These are phyloP conservation scores for Pulveroboletus sp. DNA, from an alignment of 768 basidiomycete species.

Conservation along the genomic window DNA sequence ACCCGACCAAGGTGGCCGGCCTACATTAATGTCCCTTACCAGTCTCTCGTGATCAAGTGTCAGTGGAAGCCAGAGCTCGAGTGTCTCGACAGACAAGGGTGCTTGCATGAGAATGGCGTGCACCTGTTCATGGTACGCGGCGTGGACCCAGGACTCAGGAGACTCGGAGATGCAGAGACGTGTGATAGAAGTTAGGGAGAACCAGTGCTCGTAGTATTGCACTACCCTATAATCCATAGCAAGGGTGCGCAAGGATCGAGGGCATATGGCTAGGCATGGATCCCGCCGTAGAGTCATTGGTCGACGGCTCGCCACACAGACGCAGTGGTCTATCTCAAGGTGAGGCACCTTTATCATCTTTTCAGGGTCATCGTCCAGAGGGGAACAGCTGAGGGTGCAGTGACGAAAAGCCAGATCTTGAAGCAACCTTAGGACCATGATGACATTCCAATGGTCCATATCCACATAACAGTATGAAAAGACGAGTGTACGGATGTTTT, in stretches of 20 bases:
- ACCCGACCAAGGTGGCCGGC: background rate
- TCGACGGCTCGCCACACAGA: too few relatives aligned
- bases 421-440: slow-evolving; percentile 13
- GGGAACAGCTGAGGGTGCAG: slow-evolving; percentile 1
- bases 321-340: slow-evolving; percentile 1
- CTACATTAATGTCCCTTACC: background rate
- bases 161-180: slow-evolving; percentile 2
- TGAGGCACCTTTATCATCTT: slow-evolving; percentile 6
- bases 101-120: background rate
- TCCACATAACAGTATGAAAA: slow-evolving; percentile 12
- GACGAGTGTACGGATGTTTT: slow-evolving; percentile 10
- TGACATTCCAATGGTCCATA: slow-evolving; percentile 11
- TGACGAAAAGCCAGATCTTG: slow-evolving; percentile 10
- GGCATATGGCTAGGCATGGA: background rate
- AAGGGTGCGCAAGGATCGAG: background rate
- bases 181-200: background rate
- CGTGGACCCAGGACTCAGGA: too few relatives aligned
- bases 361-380: background rate
- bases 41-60: too few relatives aligned
- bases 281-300: too few relatives aligned
- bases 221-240: background rate
- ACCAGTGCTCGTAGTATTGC: background rate
- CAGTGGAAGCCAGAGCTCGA: too few relatives aligned
- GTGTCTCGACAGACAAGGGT: background rate
- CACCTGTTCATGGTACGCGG: too few relatives aligned